Conservation (phyloP, 2,329 filamentous ascomycete species). For the Phialocephala sp. region DNA sequence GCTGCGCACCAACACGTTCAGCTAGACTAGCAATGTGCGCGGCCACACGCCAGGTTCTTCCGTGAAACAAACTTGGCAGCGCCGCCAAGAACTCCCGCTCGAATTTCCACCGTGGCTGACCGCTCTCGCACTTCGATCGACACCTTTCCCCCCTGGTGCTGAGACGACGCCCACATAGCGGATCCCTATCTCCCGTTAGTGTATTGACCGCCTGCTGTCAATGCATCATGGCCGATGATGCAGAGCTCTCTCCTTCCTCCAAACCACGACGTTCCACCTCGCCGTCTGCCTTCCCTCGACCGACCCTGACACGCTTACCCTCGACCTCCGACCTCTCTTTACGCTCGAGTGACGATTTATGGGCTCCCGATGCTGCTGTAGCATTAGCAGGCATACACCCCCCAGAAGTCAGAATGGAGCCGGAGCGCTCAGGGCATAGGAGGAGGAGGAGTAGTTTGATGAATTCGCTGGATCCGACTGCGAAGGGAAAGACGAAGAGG, state of each 20-base stretch:
- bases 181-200: conserved; percentile 7
- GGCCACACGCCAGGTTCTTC: not conserved
- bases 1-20: not conserved
- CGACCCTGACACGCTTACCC: conserved; percentile 24
- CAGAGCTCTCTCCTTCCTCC: conserved; percentile 2
- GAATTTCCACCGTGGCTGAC: not conserved
- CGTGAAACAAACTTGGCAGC: not conserved
- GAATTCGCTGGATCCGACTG: conserved; percentile 32
- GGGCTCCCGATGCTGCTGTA: conserved; percentile 35
- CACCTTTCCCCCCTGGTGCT: conserved; percentile 13
- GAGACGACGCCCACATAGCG: conserved; percentile 9
- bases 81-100: conserved; percentile 2
- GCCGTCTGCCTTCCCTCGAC: conserved; percentile 17
- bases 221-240: conserved; percentile 10
- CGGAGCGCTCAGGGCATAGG: conserved; percentile 39
- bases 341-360: conserved; percentile 27
- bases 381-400: conserved; percentile 31
- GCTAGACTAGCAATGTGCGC: not conserved
- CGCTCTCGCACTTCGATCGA: conserved; percentile 12
- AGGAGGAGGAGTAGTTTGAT: conserved; percentile 42
- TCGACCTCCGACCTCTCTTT: conserved; percentile 27
- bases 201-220: not conserved
- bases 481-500: conserved; percentile 20
- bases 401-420: conserved; percentile 35
- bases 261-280: conserved; percentile 6